A percentile compares a stretch with the other conserved stretches of the same genome.
Evolutionary conservation across 495 filamentous ascomycete genomes (phyloP).

Genomic region (Penicillium arizonense): DNA sequence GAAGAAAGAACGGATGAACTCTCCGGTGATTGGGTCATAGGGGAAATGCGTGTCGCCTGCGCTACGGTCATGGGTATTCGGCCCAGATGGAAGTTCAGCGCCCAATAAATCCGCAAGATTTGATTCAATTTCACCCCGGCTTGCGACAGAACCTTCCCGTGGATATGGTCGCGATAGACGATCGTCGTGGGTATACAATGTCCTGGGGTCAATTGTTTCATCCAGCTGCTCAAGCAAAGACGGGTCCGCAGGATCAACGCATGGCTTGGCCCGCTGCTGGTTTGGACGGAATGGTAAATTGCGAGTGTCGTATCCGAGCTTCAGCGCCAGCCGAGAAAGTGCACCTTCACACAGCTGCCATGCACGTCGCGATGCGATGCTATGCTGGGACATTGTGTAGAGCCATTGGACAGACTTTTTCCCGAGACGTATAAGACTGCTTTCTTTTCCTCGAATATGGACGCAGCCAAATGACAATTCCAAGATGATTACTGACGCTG

Average conservation of each 20-base stretch:
- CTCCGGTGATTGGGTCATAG: conserved; percentile 42
- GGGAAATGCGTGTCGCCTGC: conserved; percentile 35
- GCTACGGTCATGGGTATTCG: neutral
- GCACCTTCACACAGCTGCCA: conserved; percentile 50
- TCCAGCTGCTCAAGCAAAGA: neutral
- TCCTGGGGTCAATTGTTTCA: neutral
- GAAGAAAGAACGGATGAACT: conserved; percentile 47
- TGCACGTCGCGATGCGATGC: conserved; percentile 52
- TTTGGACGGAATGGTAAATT: conserved; percentile 24
- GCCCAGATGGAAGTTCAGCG: neutral
- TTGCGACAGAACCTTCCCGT: neutral
- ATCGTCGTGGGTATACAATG: neutral
- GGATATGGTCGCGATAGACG: neutral
- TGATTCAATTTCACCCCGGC: neutral
- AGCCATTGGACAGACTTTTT: conserved; percentile 61
- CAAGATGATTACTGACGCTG: conserved; percentile 57
- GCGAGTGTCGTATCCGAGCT: neutral
- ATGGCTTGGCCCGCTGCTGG: conserved; percentile 1
- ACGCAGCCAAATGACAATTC: conserved; percentile 57
- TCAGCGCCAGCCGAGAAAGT: conserved; percentile 25
- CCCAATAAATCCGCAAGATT: conserved; percentile 7
- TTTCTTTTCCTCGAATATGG: conserved; percentile 51
- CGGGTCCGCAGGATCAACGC: neutral
- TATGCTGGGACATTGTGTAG: conserved; percentile 48
- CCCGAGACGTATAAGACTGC: conserved; percentile 41